Conservation (phyloP, 2,329 filamentous ascomycete species). For the Aspergillus sp. region DNA sequence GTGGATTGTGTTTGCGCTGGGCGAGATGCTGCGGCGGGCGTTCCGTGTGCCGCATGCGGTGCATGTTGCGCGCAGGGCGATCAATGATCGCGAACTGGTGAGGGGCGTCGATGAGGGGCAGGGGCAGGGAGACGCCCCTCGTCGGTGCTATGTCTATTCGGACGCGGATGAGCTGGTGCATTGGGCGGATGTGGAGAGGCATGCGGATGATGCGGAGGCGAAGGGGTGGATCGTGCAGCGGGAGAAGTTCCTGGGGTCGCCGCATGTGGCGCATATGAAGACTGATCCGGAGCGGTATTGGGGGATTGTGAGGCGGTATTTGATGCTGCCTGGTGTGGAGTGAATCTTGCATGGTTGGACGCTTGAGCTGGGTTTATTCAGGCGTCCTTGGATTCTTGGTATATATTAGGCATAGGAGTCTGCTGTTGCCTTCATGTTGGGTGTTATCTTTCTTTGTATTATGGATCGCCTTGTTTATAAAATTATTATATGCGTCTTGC, state of each 20-base stretch:
- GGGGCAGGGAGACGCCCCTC: constrained; percentile 14
- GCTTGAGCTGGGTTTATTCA: no score
- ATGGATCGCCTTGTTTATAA: no score
- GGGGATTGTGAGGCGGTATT: constrained; percentile 30
- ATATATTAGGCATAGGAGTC: no score
- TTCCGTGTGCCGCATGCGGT: constrained; percentile 24
- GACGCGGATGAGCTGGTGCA: constrained; percentile 38
- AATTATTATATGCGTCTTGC: no score
- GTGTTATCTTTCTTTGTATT: no score
- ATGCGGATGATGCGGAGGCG: constrained; percentile 32
- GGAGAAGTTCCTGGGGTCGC: constrained; percentile 36
- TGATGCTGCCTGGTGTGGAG: constrained; percentile 10
- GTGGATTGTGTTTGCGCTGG: constrained; percentile 17
- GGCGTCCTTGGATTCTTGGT: no score
- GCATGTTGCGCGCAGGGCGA: constrained; percentile 23
- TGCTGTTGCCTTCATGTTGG: no score
- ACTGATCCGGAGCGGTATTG: constrained; percentile 40
- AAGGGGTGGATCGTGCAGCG: constrained; percentile 32
- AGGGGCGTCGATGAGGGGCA: constrained; percentile 4
- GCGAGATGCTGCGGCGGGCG: constrained; percentile 18
- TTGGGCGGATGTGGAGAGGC: constrained; percentile 36
- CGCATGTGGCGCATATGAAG: constrained; percentile 43
- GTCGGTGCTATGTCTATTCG: constrained; percentile 40
- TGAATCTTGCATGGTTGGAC: neutral
- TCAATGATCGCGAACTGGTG: constrained; percentile 32